Evolutionary conservation across 225 moss, liverwort and hornwort genomes (phyloP), one percentile per base, ranked within the genome.

Genomic region (Marchantia paleacea): DNA sequence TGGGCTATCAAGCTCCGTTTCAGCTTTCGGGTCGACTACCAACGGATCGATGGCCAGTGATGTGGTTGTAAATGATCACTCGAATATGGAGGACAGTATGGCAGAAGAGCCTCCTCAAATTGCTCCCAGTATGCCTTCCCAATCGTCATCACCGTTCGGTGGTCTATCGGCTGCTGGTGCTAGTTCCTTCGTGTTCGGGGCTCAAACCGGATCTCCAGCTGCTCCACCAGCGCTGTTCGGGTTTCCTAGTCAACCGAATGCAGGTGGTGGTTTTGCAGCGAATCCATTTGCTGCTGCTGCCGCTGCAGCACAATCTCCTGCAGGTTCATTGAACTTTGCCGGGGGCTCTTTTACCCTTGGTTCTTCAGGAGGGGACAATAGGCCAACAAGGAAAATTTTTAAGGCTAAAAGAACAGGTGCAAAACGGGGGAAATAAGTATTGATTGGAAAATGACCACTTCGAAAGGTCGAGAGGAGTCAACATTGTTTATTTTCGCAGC

Each of bases 11-110:
- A 82, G 80, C 72, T 82, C 84, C 18, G 72, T 75, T 24, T 64
- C 84, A n/a, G 76, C 81, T n/a, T 87, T 87, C 54, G 84, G 80
- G 15, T 58, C 82, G 15, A 82, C 82, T 10, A 80, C 87, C 1
- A 85, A 87, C 66, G 87, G 84, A 64, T 74, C 87, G 26, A 84
- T 87, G 84, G 73, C 82, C 55, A 80, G 80, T 65, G 82, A 87
- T 75, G 77, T 85, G 15, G 84, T 84, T 52, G 87, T 87, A 14
- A 80, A 58, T 75, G 87, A 87, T 39, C 82, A 82, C 26, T 84
- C 82, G 12, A 87, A 82, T 76, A 87, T 87, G 87, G 84, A 87
- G 67, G 87, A 87, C 61, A 87, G 87, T 55, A 87, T 87, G 87
- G 82, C 87, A 14, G 87, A 87, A 78, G 87, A 87, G 77, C 84